Evolutionary conservation across 2,329 filamentous ascomycete genomes (phyloP), one percentile per base, ranked within the genome.

Genomic region (Penicillium sp.): DNA sequence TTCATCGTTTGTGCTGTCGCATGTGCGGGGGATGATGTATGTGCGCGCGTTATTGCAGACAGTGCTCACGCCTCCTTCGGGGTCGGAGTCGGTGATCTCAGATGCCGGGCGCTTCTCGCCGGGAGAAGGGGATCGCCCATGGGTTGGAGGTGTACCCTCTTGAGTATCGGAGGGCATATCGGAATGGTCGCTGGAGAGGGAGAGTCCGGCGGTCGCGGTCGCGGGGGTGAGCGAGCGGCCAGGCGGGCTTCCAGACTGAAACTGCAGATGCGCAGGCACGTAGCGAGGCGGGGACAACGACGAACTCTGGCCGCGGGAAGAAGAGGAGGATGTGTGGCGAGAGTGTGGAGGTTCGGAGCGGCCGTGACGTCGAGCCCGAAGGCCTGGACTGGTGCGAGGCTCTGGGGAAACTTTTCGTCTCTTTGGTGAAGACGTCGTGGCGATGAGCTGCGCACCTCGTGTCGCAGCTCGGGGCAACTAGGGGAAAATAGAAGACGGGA

Each of bases 221-320:
- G 77, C 82, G 37, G 82, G 74, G 54, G 69, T 72, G 6, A 74
- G 73, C 41, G 69, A 74, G 52, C 71, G 71, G 59, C 73, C 75
- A 43, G 71, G 61, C 67, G 68, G 76, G 41, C 64, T 67, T 60
- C 62, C 61, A 46, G 67, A 62, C 57, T 83, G 81, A 71, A 80
- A 77, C 69, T 83, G 81, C 56, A 85, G 73, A 71, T 85, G 83
- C 54, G 82, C 79, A 60, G 83, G 83, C 55, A 85, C 76, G 69
- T 80, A 83, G 58, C 80, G 77, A 43, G 78, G 69, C 50, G 72
- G 69, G 33, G 73, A 71, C 40, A 62, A 58, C 47, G 73, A 71
- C 42, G 69, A 67, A 57, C 64, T 67, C 53, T 62, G 64, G 56
- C 63, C 67, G 58, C 66, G 67, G 52, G 64, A 63, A 56, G 60